These are phyloP conservation scores for Lippia alba DNA, from an alignment of 305 asterid species.

Conservation along the genomic window DNA sequence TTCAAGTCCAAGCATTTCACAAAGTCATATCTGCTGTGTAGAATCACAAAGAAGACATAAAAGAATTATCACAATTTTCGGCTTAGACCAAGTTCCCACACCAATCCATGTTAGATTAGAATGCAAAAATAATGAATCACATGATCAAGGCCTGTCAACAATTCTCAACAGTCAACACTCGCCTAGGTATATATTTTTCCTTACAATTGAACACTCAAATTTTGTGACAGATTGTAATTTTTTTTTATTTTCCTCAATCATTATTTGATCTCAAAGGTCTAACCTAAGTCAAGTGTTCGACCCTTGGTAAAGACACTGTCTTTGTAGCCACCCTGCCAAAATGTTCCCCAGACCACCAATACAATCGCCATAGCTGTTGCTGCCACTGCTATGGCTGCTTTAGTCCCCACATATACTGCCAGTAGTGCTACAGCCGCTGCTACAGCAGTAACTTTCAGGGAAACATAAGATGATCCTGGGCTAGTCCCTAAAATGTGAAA, in stretches of 20 bases:
- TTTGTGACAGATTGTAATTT: conserved; percentile 30
- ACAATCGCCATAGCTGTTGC: conserved; percentile 69
- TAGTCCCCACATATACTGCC: conserved; percentile 69
- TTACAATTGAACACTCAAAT: conserved; percentile 29
- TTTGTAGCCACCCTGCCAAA: conserved; percentile 63
- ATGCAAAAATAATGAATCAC: conserved; percentile 23
- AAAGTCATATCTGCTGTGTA: conserved; percentile 10
- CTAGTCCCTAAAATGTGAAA: conserved; percentile 75
- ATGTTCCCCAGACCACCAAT: conserved; percentile 75
- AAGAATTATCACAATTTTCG: conserved; percentile 23
- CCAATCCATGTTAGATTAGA: conserved; percentile 16
- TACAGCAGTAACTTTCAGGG: conserved; percentile 75
- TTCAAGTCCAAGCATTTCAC: conserved; percentile 2
- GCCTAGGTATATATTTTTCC: conserved; percentile 28
- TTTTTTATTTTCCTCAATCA: conserved; percentile 41
- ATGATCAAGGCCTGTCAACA: conserved; percentile 26
- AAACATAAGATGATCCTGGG: conserved; percentile 65
- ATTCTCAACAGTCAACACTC: conserved; percentile 23
- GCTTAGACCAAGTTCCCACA: conserved; percentile 8
- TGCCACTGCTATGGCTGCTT: conserved; percentile 76
- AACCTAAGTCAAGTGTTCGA: conserved; percentile 84
- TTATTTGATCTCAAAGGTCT: conserved; percentile 59
- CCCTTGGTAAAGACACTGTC: conserved; percentile 70
- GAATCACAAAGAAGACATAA: conserved; percentile 22
- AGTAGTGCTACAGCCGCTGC: conserved; percentile 83